Base-by-base conservation (phyloP, 495 filamentous ascomycete species). In the Penicillium cataractarum region DNA sequence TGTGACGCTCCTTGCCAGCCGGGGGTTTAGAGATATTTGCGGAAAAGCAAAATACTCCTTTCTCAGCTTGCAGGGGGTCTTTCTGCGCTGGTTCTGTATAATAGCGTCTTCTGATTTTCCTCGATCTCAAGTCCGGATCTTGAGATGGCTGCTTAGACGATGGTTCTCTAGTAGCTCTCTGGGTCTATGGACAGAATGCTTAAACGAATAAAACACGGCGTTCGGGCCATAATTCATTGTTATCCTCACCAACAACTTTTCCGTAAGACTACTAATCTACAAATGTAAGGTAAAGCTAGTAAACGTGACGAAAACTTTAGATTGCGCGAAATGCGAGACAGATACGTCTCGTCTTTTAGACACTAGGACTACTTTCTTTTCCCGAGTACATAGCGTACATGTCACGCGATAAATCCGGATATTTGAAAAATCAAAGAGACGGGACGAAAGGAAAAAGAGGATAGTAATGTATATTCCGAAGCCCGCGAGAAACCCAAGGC, bases 401-500 rank as follows among this genome's bases (percentile, higher is more conserved):
- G 5, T 31, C 51, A 52, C 51, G 31, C 51, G 33, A 33, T 54
- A 44, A 52, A 55, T 19, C 50, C 58, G 46, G 13, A 27, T 8
- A 15, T 19, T 21, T 2, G 31, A 15, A 52, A 50, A 8, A n/a
- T n/a, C n/a, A n/a, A 21, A 52, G 61, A 22, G 12, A 33, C 27
- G 61, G 57, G 61, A 55, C 15, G 12, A 46, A 57, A 44, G 49
- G 52, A 63, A 26, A 29, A 39, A 60, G 44, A 65, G 69, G 61
- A 60, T 67, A 66, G 15, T 50, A 27, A 52, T 52, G 26, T 69
- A 63, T 66, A 66, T 64, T 69, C 49, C 52, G 61, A 64, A 70
- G 53, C 58, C 61, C 64, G 61, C 60, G 55, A 71, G 63, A 57
- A 63, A 61, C 65, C 67, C 71, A 65, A 61, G 68, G 67, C 71